Conservation (phyloP, 805 yeast genomes). For the Pichia nakasei region DNA sequence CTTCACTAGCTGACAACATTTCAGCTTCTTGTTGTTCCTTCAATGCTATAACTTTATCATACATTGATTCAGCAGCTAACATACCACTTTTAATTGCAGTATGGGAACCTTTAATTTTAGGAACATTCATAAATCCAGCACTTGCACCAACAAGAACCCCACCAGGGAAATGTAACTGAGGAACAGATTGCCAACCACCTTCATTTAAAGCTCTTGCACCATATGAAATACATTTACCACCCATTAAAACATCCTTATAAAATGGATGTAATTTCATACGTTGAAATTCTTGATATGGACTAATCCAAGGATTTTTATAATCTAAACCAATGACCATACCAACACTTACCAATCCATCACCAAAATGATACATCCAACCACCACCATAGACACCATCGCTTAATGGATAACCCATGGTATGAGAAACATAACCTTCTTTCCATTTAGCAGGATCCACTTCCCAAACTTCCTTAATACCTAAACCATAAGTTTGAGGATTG, state of each 20-base stretch:
- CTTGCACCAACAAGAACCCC: conserved; percentile 92
- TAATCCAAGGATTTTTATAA: conserved; percentile 87
- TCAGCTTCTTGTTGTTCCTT: conserved; percentile 34
- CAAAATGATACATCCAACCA: conserved; percentile 95
- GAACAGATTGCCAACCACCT: conserved; percentile 93
- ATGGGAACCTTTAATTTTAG: conserved; percentile 95
- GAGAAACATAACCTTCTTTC: conserved; percentile 72
- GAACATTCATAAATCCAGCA: conserved; percentile 96
- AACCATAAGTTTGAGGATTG: conserved; percentile 83
- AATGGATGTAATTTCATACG: conserved; percentile 87
- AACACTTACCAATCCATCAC: conserved; percentile 82
- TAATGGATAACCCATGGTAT: conserved; percentile 85
- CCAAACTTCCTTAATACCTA: conserved; percentile 97
- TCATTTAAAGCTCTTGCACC: conserved; percentile 96
- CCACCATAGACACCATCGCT: conserved; percentile 78
- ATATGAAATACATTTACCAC: conserved; percentile 88
- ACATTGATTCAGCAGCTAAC: conserved; percentile 85
- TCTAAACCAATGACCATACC: conserved; percentile 95
- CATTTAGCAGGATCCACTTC: conserved; percentile 79
- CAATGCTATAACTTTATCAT: conserved; percentile 35
- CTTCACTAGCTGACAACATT: conserved; percentile 29
- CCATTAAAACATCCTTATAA: conserved; percentile 63
- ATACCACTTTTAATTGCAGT: conserved; percentile 96
- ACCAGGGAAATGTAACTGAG: conserved; percentile 88
- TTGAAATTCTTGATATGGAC: conserved; percentile 95